A percentile compares a stretch with the other conserved stretches of the same genome.
Evolutionary conservation across 306 rosid genomes (phyloP).

Genomic region (Lotus japonicus): DNA sequence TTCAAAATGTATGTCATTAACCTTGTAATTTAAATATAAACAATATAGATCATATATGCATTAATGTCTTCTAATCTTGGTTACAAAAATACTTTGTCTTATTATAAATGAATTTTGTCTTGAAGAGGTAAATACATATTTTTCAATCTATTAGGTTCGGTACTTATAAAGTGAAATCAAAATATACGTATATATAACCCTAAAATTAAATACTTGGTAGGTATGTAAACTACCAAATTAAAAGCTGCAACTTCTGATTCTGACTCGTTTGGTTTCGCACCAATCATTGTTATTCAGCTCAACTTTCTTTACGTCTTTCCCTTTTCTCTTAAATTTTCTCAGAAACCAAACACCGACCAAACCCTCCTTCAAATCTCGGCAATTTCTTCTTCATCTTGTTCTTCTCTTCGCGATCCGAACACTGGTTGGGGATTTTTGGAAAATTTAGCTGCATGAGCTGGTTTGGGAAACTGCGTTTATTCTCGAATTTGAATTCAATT

Average conservation of each 20-base stretch:
- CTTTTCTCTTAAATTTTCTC: background rate
- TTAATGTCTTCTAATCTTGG: too few relatives aligned
- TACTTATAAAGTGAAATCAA: too few relatives aligned
- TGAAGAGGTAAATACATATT: too few relatives aligned
- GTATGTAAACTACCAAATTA: too few relatives aligned
- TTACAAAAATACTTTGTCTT: too few relatives aligned
- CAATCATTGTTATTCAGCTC: background rate
- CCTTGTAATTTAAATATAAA: too few relatives aligned
- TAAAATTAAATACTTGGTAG: too few relatives aligned
- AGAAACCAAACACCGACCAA: background rate
- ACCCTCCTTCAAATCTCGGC: background rate
- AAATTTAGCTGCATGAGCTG: slow-evolving; percentile 90
- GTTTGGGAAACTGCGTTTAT: slow-evolving; percentile 77
- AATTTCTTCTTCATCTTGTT: background rate
- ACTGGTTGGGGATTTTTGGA: background rate
- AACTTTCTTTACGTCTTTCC: background rate
- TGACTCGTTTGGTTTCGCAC: background rate
- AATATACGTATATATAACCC: too few relatives aligned
- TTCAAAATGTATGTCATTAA: too few relatives aligned
- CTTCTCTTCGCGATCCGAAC: slow-evolving; percentile 16
- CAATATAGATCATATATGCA: too few relatives aligned
- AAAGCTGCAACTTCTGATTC: background rate
- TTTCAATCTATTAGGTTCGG: too few relatives aligned
- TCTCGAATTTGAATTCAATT: slow-evolving; percentile 62
- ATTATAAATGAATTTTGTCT: too few relatives aligned